These are phyloP conservation scores for Ganoderma sinense DNA, from an alignment of 1,284 basidiomycete genomes.

Conservation along the genomic window DNA sequence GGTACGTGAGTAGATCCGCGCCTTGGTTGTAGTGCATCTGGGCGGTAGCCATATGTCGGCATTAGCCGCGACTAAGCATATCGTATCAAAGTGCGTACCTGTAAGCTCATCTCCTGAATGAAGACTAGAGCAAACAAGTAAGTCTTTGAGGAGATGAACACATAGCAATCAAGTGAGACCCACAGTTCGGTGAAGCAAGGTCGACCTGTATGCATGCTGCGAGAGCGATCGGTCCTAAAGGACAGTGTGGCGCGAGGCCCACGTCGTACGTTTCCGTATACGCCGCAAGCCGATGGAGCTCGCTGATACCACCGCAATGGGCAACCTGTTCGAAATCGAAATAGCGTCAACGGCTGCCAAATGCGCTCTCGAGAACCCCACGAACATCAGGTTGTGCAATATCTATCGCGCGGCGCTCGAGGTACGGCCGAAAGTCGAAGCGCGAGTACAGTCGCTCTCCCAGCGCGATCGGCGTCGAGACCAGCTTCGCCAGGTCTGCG, in stretches of 20 bases:
- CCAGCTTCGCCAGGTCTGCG: constrained; percentile 65
- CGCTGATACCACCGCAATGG: constrained; percentile 79
- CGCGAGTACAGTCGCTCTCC: constrained; percentile 78
- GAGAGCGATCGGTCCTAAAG: constrained; percentile 75
- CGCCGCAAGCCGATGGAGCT: constrained; percentile 72
- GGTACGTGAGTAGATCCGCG: constrained; percentile 75
- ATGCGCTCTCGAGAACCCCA: neutral
- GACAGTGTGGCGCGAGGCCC: constrained; percentile 68
- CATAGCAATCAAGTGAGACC: constrained; percentile 23
- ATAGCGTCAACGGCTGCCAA: neutral
- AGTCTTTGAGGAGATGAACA: neutral
- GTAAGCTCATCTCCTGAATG: constrained; percentile 75
- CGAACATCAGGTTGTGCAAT: constrained; percentile 80
- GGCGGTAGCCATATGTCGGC: neutral
- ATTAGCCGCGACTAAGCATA: neutral
- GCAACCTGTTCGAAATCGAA: constrained; percentile 49
- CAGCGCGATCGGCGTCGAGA: constrained; percentile 75
- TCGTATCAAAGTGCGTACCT: constrained; percentile 44
- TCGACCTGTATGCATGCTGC: constrained; percentile 74
- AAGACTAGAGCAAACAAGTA: constrained; percentile 47
- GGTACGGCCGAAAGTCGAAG: constrained; percentile 75
- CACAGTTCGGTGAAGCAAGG: constrained; percentile 61
- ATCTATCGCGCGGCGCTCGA: constrained; percentile 74
- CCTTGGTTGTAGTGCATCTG: constrained; percentile 81
- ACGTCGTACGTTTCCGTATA: constrained; percentile 77